Evolutionary conservation across 2,329 filamentous ascomycete genomes (phyloP), one percentile per base, ranked within the genome.

Genomic region (Tolypocladium tropicale): DNA sequence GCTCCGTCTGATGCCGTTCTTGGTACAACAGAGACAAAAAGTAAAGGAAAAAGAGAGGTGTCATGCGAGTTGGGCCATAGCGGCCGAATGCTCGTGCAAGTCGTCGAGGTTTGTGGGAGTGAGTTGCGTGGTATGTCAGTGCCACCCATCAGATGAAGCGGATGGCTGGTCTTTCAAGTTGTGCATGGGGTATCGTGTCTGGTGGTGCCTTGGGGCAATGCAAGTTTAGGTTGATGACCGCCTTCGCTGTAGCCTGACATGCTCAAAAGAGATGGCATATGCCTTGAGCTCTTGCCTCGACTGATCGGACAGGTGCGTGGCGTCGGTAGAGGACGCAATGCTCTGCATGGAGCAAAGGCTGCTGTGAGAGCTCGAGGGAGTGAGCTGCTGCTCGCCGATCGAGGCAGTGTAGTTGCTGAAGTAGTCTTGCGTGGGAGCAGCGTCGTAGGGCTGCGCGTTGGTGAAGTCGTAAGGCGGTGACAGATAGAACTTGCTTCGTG

Each of bases 251-350:
- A 77, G 68, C 59, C 89, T 81, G 57, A 88, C 85, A 62, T 91
- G 88, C 72, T 96, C 92, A 69, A 96, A 96, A 2, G 88, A 90
- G 67, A 87, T 89, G 62, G 89, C 89, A 72, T 96, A 96, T 62
- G 88, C 86, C 67, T 86, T 84, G 37, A 96, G 81, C 70, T 95
- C 90, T 70, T 83, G 85, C 65, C 84, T 84, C 32, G 89, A 86
- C 71, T 88, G 87, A 61, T 89, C 85, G 4, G 90, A 91, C 61
- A 95, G 76, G 52, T 81, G 77, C 48, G 70, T 70, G 25, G 73
- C 70, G 56, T 83, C 82, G 63, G 78, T 77, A 53, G 70, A 70
- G 56, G 81, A 82, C 30, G 79, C 72, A 54, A 76, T 78, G 70
- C 85, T 89, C 62, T 83, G 81, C 66, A 92, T 82, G 32, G 90